Conservation (phyloP, 176 grass and related monocot species). For the Oryza glaberrima region DNA sequence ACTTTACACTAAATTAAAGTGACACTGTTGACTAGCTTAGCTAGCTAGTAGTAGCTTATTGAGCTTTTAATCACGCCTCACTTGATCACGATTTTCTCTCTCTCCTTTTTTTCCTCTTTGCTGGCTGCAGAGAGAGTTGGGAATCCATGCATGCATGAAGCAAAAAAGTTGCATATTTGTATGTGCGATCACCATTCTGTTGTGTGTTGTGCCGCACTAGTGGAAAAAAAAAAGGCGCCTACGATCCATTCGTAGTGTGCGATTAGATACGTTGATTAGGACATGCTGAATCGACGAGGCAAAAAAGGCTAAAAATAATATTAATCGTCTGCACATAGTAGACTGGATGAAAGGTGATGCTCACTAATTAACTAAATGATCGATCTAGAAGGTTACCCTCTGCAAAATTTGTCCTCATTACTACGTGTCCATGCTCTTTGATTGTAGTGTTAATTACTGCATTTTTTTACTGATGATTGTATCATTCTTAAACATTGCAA, state of each 20-base stretch:
- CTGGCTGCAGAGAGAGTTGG: background rate
- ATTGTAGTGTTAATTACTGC: background rate
- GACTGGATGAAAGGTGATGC: background rate
- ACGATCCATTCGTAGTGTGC: slow-evolving; percentile 49
- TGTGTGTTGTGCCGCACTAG: slow-evolving; percentile 31
- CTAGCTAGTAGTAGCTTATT: too few relatives aligned
- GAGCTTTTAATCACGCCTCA: background rate
- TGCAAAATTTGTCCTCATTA: slow-evolving; percentile 16
- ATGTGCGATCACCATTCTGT: slow-evolving; percentile 1
- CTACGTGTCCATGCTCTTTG: background rate
- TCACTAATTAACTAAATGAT: background rate
- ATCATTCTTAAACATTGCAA: background rate
- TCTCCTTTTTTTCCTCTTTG: background rate
- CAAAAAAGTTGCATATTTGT: slow-evolving; percentile 20
- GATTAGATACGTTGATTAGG: slow-evolving; percentile 63
- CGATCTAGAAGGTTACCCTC: slow-evolving; percentile 26
- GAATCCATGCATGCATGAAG: slow-evolving; percentile 25
- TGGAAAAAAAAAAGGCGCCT: slow-evolving; percentile 25
- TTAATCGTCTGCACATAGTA: background rate
- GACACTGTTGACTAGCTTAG: slow-evolving; percentile 19
- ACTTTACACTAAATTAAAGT: slow-evolving; percentile 30
- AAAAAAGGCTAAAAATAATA: slow-evolving; percentile 3
- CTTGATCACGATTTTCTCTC: background rate
- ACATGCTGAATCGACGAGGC: slow-evolving; percentile 43
- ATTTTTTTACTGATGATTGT: background rate